A percentile compares a stretch with the other conserved stretches of the same genome.
Conservation (phyloP, 2,329 filamentous ascomycete species). For the Neonectria ditissima region DNA sequence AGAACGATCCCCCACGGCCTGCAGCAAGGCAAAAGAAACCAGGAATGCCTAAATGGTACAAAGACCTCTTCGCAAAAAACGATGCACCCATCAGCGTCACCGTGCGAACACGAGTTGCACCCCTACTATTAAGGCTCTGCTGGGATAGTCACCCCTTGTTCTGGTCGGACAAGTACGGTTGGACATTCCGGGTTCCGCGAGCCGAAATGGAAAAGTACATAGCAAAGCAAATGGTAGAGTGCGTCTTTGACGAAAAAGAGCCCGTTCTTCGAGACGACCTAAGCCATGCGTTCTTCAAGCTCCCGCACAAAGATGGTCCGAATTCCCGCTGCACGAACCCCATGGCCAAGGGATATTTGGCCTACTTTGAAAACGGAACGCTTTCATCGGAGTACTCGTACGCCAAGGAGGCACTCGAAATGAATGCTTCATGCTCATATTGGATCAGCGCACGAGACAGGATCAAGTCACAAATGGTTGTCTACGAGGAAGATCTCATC, state of each 20-base stretch:
- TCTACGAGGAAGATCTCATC: slow-evolving; percentile 77
- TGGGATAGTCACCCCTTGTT: slow-evolving; percentile 92
- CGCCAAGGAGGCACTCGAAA: slow-evolving; percentile 94
- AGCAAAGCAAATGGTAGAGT: slow-evolving; percentile 77
- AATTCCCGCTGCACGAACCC: slow-evolving; percentile 86
- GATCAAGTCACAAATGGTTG: slow-evolving; percentile 95
- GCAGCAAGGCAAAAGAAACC: slow-evolving; percentile 90
- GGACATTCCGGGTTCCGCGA: slow-evolving; percentile 85
- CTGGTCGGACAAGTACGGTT: slow-evolving; percentile 94
- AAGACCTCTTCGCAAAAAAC: slow-evolving; percentile 81
- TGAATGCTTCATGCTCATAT: slow-evolving; percentile 99
- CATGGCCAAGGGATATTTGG: slow-evolving; percentile 89
- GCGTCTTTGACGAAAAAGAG: slow-evolving; percentile 84
- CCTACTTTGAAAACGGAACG: slow-evolving; percentile 90
- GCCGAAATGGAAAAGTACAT: slow-evolving; percentile 73
- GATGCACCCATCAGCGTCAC: slow-evolving; percentile 79
- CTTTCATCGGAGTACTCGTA: slow-evolving; percentile 89
- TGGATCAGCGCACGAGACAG: slow-evolving; percentile 97
- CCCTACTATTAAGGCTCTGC: slow-evolving; percentile 82
- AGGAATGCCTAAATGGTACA: slow-evolving; percentile 97
- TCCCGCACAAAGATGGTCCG: slow-evolving; percentile 96
- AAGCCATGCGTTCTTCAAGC: slow-evolving; percentile 82
- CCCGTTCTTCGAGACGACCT: slow-evolving; percentile 73
- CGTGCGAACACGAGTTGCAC: slow-evolving; percentile 88
- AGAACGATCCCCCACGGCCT: slow-evolving; percentile 80